Evolutionary conservation across 2,329 filamentous ascomycete genomes (phyloP), one percentile per base, ranked within the genome.

Genomic region (Corynespora cassiicola): DNA sequence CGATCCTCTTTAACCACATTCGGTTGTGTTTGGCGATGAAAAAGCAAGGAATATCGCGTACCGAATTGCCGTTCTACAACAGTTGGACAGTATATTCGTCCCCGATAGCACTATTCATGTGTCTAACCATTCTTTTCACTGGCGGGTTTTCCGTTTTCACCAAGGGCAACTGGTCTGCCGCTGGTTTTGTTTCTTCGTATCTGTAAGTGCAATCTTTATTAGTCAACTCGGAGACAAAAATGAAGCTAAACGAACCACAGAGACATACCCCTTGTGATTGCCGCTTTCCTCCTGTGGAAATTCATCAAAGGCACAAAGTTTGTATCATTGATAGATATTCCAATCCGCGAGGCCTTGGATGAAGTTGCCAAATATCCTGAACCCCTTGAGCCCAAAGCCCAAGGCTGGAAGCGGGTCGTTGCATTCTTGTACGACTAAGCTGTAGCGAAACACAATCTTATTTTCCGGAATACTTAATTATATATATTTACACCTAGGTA

Each of bases 121-220:
- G 77, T 75, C 14, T 77, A 18, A 64, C 86, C 25, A 84, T 89
- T 42, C 72, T 90, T 1, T 70, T 89, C n/a, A 90, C 65, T 0
- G 49, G 85, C 1, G 80, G 81, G 17, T 72, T 65, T 18, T 52
- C 55, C 2, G 85, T 84, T 0, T 89, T 89, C 50, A 70, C 63
- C 8, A 61, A 58, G 22, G 63, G 52, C 42, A 65, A 62, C 1
- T 78, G 73, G 61, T 57, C 43, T 7, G 40, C 62, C 1, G 59
- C 53, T 11, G 47, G 47, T 1, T 68, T 68, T 29, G 58, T 69
- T 4, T 67, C 65, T 4, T 52, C 59, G 5, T 68, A 67, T 25
- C 45, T 68, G 44, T 48, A 43, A 49, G 43, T 48, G 4, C 14
- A 8, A 5, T 31, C n/a, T 25, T 19, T 31, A 17, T 22, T 16